A percentile compares a stretch with the other conserved stretches of the same genome.
These are phyloP conservation scores for Pelargonium cotyledonis DNA, from an alignment of 441 rosid species.

Conservation along the genomic window DNA sequence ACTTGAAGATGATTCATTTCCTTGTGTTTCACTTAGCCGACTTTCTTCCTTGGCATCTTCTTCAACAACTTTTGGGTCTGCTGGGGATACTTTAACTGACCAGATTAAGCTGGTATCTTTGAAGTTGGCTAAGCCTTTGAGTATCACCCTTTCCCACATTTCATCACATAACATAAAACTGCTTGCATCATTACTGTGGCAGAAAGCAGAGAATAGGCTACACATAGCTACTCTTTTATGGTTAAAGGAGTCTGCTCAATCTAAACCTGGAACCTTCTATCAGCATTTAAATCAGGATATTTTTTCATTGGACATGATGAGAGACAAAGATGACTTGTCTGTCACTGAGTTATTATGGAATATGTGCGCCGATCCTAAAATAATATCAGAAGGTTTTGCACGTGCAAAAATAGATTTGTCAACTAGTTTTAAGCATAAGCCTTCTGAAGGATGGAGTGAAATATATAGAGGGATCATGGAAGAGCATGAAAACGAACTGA, in stretches of 20 bases:
- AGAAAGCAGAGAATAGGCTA: slow-evolving; percentile 50
- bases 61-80: slow-evolving; percentile 30
- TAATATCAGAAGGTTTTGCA: slow-evolving; percentile 53
- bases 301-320: slow-evolving; percentile 31
- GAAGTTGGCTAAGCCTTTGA: slow-evolving; percentile 45
- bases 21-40: slow-evolving; percentile 28
- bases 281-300: slow-evolving; percentile 27
- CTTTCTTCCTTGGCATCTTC: slow-evolving; percentile 30
- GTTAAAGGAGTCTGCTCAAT: slow-evolving; percentile 45
- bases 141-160: slow-evolving; percentile 40
- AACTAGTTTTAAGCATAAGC: slow-evolving; percentile 35
- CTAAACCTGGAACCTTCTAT: slow-evolving; percentile 37
- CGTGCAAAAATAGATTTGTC: slow-evolving; percentile 50
- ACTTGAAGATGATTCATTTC: slow-evolving; percentile 35
- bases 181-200: slow-evolving; percentile 46
- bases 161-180: slow-evolving; percentile 66
- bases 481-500: slow-evolving; percentile 32
- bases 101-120: slow-evolving; percentile 32
- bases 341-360: slow-evolving; percentile 51
- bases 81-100: slow-evolving; percentile 32
- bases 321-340: slow-evolving; percentile 35
- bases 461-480: slow-evolving; percentile 33
- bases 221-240: slow-evolving; percentile 48
- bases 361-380: slow-evolving; percentile 56
- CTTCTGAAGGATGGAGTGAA: slow-evolving; percentile 50